Evolutionary conservation across 805 yeast species (phyloP).

Genomic region (Ogataea ganodermae): DNA sequence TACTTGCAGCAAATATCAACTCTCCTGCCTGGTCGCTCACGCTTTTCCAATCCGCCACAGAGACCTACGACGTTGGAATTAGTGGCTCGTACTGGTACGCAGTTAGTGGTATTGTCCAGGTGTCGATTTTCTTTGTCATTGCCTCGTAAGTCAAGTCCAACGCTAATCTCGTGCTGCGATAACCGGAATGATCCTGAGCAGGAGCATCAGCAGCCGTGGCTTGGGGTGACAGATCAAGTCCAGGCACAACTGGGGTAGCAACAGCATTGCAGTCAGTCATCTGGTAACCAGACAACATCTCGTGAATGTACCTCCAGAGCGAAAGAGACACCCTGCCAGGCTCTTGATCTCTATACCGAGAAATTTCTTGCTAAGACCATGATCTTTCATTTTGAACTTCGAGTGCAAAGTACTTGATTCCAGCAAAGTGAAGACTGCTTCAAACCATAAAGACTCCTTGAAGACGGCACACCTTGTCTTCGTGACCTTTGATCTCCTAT

Average conservation of each 20-base stretch:
- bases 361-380: conserved; percentile 5
- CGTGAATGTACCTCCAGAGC: neutral
- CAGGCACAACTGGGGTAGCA: conserved; percentile 2
- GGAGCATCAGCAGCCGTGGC: neutral
- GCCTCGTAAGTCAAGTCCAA: conserved; percentile 32
- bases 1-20: conserved; percentile 8
- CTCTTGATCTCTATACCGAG: conserved; percentile 10
- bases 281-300: neutral
- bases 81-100: conserved; percentile 33
- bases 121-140: conserved; percentile 32
- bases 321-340: conserved; percentile 5
- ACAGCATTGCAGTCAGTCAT: conserved; percentile 1
- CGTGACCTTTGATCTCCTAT: neutral
- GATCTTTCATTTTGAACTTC: conserved; percentile 8
- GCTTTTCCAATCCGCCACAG: conserved; percentile 28
- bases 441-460: neutral
- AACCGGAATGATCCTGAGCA: neutral
- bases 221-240: neutral
- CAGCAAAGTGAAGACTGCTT: neutral
- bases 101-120: conserved; percentile 30
- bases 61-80: conserved; percentile 28
- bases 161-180: conserved; percentile 32
- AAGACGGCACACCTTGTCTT: neutral
- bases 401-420: neutral
- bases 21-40: conserved; percentile 35